Conservation (phyloP, 768 basidiomycete genomes). For the Tulasnella sp. region DNA sequence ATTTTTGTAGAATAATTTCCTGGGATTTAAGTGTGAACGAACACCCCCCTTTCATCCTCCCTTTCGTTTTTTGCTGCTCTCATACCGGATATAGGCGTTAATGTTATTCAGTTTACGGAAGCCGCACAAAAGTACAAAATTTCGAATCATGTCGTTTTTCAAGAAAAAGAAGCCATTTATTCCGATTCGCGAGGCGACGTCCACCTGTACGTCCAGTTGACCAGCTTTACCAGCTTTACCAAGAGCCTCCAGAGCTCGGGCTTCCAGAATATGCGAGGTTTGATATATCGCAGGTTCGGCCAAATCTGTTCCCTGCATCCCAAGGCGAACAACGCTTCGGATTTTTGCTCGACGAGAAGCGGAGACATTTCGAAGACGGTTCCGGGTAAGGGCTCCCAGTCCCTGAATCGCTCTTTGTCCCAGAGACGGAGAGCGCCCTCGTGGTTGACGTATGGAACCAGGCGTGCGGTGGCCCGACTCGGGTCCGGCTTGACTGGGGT, state of each 20-base stretch:
- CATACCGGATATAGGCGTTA: neutral
- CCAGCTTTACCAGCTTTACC: no score
- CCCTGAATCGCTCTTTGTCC: neutral
- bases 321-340: neutral
- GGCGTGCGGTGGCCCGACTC: neutral
- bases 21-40: neutral
- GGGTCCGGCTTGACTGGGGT: neutral
- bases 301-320: neutral
- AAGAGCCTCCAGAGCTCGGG: no score
- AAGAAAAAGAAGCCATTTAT: no score
- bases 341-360: neutral
- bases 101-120: no score
- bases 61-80: neutral
- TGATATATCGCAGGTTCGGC: no score
- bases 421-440: neutral
- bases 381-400: neutral
- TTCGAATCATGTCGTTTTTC: no score
- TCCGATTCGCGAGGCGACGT: neutral
- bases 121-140: no score
- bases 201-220: no score
- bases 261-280: no score
- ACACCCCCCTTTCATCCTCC: neutral
- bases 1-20: conserved; percentile 25
- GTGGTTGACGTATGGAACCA: neutral
- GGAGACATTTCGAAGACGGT: neutral